Percentiles rank a stretch among this genome's conserved stretches.
These are phyloP conservation scores for Fusarium praegraminearum DNA, from an alignment of 2,329 filamentous ascomycete species.

Conservation along the genomic window DNA sequence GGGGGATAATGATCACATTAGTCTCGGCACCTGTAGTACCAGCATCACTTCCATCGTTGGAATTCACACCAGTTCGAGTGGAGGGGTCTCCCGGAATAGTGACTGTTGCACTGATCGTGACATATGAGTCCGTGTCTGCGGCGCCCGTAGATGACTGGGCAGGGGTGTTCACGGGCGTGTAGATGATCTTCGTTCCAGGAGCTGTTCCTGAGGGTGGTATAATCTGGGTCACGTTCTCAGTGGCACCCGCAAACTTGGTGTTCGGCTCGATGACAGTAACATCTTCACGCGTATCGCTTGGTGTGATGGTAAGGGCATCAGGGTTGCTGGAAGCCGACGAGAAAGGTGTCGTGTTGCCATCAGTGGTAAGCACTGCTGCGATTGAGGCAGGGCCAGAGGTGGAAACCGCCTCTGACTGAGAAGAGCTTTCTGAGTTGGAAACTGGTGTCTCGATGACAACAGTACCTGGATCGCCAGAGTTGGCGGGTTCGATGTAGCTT, in stretches of 20 bases:
- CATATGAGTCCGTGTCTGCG: slow-evolving; percentile 14
- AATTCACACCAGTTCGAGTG: slow-evolving; percentile 10
- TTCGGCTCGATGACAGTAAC: slow-evolving; percentile 33
- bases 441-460: slow-evolving; percentile 15
- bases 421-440: neutral
- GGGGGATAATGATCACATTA: slow-evolving; percentile 36
- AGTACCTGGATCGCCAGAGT: slow-evolving; percentile 1
- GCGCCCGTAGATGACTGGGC: neutral
- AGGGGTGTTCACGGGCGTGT: slow-evolving; percentile 23
- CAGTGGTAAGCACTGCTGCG: slow-evolving; percentile 7
- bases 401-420: neutral
- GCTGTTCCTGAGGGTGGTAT: slow-evolving; percentile 23
- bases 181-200: slow-evolving; percentile 31
- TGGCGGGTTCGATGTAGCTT: neutral
- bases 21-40: slow-evolving; percentile 31
- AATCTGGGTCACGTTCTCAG: slow-evolving; percentile 32
- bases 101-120: slow-evolving; percentile 27
- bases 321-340: slow-evolving; percentile 15
- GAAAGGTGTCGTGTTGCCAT: neutral
- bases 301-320: slow-evolving; percentile 26
- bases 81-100: slow-evolving; percentile 37
- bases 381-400: slow-evolving; percentile 12
- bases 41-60: slow-evolving; percentile 3
- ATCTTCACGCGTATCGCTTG: slow-evolving; percentile 28
- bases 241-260: slow-evolving; percentile 29